These are phyloP conservation scores for Xylaria intraflava DNA, from an alignment of 495 filamentous ascomycete species.

Conservation along the genomic window DNA sequence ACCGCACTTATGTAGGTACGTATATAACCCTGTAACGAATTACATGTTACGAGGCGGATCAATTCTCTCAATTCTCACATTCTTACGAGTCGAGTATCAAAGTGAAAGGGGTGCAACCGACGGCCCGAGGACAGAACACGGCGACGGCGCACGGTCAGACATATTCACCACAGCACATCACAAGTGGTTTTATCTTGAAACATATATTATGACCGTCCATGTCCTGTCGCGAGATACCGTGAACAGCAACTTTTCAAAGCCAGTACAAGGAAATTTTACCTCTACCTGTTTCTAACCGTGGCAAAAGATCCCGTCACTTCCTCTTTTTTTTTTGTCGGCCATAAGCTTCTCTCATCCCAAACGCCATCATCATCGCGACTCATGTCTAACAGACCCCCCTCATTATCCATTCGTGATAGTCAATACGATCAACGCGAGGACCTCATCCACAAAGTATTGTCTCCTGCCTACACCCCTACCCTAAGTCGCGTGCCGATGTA, in stretches of 20 bases:
- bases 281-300: too few species aligned
- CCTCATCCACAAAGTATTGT: not conserved
- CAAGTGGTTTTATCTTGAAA: not conserved
- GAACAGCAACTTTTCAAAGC: not conserved
- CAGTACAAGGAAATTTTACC: not conserved
- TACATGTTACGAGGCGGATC: too few species aligned
- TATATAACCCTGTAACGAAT: too few species aligned
- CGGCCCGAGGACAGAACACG: not conserved
- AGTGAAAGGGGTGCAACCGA: too few species aligned
- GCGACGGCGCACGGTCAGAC: not conserved
- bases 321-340: not conserved
- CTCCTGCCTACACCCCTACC: too few species aligned
- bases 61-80: too few species aligned
- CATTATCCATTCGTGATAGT: constrained; percentile 1
- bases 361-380: not conserved
- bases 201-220: not conserved
- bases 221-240: not conserved
- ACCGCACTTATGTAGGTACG: too few species aligned
- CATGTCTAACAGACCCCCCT: not conserved
- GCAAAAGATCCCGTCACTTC: too few species aligned
- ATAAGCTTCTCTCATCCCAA: not conserved
- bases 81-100: too few species aligned
- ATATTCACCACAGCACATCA: not conserved
- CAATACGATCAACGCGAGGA: not conserved
- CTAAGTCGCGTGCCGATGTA: too few species aligned